Evolutionary conservation across 2,329 filamentous ascomycete species (phyloP).

Genomic region (Pseudogymnoascus sp.): DNA sequence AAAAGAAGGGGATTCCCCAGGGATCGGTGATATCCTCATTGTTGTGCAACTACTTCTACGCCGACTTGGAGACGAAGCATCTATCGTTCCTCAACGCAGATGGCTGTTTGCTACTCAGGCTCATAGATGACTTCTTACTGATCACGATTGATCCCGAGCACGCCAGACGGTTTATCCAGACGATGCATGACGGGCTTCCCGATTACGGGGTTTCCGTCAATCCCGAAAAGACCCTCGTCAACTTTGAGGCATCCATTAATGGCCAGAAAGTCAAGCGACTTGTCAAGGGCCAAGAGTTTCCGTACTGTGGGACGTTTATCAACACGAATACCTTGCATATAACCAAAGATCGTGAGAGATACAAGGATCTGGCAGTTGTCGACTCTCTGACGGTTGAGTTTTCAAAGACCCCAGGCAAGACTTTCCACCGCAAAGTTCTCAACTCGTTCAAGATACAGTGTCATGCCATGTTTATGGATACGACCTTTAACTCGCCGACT

Average conservation of each 20-base stretch:
- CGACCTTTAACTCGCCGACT: constrained; percentile 59
- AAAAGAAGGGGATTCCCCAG: constrained; percentile 85
- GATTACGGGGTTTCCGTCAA: constrained; percentile 76
- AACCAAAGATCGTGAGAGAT: constrained; percentile 54
- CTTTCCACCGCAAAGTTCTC: constrained; percentile 72
- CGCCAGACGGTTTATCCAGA: constrained; percentile 62
- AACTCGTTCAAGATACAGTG: constrained; percentile 76
- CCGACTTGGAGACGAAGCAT: constrained; percentile 64
- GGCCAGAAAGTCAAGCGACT: constrained; percentile 44
- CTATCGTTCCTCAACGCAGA: constrained; percentile 55
- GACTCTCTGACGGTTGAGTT: constrained; percentile 75
- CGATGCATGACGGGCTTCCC: constrained; percentile 71
- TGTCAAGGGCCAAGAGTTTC: constrained; percentile 47
- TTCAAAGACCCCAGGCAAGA: constrained; percentile 61
- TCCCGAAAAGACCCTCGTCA: constrained; percentile 69
- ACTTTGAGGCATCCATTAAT: constrained; percentile 61
- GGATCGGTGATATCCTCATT: constrained; percentile 81
- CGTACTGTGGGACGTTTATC: constrained; percentile 80
- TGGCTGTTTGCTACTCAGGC: constrained; percentile 62
- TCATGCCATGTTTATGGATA: constrained; percentile 76
- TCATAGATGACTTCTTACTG: constrained; percentile 90
- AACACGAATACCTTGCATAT: constrained; percentile 68
- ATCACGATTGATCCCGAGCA: constrained; percentile 63
- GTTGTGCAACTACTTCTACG: constrained; percentile 94
- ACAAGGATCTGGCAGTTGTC: constrained; percentile 44